Percentiles rank a stretch among this genome's conserved stretches.
Conservation (phyloP, 768 basidiomycete genomes). For the Asterophora parasitica region DNA sequence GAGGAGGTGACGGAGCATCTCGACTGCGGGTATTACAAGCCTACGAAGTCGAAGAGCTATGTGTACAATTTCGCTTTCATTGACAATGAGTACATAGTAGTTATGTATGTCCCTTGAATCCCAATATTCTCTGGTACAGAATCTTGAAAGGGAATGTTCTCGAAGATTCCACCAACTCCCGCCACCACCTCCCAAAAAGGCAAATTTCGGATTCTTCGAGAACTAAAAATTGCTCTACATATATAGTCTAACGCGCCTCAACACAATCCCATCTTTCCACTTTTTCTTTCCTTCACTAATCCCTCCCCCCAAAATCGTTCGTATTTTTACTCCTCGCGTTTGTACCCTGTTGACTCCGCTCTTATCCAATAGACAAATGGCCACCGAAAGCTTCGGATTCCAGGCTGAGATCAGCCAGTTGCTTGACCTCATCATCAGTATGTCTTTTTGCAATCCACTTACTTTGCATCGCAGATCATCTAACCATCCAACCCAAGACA, state of each 20-base stretch:
- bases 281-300: slow-evolving; percentile 15
- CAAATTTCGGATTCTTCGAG: slow-evolving; percentile 47
- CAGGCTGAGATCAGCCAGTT: slow-evolving; percentile 99
- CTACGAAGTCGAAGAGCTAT: too few species aligned
- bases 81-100: too few species aligned
- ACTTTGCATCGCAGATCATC: slow-evolving; percentile 2
- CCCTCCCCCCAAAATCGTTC: slow-evolving; percentile 19
- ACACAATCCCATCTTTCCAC: slow-evolving; percentile 21
- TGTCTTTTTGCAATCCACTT: slow-evolving; percentile 24
- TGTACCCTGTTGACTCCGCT: slow-evolving; percentile 5
- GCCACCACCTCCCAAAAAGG: slow-evolving; percentile 33
- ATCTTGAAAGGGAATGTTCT: slow-evolving; percentile 23
- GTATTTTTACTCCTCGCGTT: not conserved
- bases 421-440: slow-evolving; percentile 97
- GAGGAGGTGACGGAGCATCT: too few species aligned
- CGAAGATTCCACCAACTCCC: slow-evolving; percentile 36
- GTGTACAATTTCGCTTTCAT: too few species aligned
- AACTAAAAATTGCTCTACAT: slow-evolving; percentile 38
- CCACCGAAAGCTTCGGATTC: slow-evolving; percentile 89
- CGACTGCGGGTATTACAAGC: too few species aligned
- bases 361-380: slow-evolving; percentile 46
- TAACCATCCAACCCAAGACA: slow-evolving; percentile 49
- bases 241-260: slow-evolving; percentile 24
- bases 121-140: too few species aligned
- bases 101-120: too few species aligned